Conservation (phyloP, 306 rosid species). For the Vachellia pachyceras region DNA sequence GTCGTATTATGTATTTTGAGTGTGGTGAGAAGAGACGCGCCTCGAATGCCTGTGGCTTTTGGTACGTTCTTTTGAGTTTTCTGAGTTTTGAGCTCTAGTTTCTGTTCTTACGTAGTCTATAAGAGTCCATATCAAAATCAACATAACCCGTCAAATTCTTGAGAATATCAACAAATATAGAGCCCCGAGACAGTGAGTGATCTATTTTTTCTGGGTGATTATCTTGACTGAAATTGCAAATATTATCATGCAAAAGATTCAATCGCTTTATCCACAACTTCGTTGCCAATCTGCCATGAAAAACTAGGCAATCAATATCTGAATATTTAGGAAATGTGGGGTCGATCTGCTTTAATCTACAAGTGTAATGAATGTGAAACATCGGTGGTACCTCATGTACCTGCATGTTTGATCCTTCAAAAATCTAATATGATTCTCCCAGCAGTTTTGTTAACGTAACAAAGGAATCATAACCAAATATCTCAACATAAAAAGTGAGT, state of each 20-base stretch:
- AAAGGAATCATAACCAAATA: neutral
- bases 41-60: too few relatives aligned
- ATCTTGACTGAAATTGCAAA: too few relatives aligned
- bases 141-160: neutral
- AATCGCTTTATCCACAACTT: neutral
- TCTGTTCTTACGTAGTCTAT: neutral
- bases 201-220: too few relatives aligned
- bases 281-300: too few relatives aligned
- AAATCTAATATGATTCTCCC: neutral
- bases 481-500: neutral
- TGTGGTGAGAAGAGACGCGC: too few relatives aligned
- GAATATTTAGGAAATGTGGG: neutral
- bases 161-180: neutral
- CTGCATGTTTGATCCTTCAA: conserved; percentile 4
- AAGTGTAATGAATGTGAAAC: neutral
- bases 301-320: neutral
- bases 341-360: neutral
- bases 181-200: neutral
- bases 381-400: neutral
- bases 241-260: too few relatives aligned
- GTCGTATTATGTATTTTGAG: too few relatives aligned
- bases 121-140: neutral
- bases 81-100: neutral
- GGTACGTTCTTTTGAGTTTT: neutral
- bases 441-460: conserved; percentile 2